Evolutionary conservation across 140 eudicot genomes (phyloP).

Genomic region (Stevia rebaudiana): DNA sequence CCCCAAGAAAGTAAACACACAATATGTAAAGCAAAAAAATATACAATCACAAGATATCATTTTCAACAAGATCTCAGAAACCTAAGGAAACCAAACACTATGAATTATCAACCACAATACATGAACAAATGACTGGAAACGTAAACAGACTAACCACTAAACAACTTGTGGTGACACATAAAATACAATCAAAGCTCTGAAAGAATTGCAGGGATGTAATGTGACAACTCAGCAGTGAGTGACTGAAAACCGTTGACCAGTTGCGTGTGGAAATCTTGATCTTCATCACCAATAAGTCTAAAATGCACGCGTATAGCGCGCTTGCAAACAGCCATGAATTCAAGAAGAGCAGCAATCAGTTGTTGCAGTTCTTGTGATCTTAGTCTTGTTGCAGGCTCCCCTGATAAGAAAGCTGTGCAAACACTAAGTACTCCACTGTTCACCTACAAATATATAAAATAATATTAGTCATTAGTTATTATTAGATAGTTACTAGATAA

Average conservation of each 20-base stretch:
- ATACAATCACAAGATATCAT: constrained; percentile 28
- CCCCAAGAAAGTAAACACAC: constrained; percentile 5
- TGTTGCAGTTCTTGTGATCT: constrained; percentile 96
- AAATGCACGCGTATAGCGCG: constrained; percentile 97
- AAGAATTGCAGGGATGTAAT: constrained; percentile 97
- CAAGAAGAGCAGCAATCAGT: constrained; percentile 94
- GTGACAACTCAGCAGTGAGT: constrained; percentile 93
- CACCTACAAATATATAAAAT: constrained; percentile 41
- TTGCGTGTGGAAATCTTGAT: constrained; percentile 97
- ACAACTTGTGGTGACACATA: constrained; percentile 10
- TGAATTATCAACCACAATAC: constrained; percentile 27
- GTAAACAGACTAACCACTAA: constrained; percentile 23
- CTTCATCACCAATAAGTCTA: constrained; percentile 94
- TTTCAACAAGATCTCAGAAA: constrained; percentile 16
- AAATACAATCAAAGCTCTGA: constrained; percentile 65
- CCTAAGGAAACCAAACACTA: constrained; percentile 27
- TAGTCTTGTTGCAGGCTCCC: constrained; percentile 98
- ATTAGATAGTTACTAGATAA: too few relatives aligned
- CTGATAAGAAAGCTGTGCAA: constrained; percentile 97
- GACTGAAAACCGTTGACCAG: constrained; percentile 97
- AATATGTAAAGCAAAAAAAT: constrained; percentile 9
- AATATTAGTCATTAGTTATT: background rate
- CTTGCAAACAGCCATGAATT: constrained; percentile 98
- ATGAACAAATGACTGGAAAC: constrained; percentile 18
- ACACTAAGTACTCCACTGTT: constrained; percentile 97